Evolutionary conservation across 352 stramenopile genomes (phyloP), one percentile per base, ranked within the genome.

Genomic region (Hyaloperonospora brassicae): DNA sequence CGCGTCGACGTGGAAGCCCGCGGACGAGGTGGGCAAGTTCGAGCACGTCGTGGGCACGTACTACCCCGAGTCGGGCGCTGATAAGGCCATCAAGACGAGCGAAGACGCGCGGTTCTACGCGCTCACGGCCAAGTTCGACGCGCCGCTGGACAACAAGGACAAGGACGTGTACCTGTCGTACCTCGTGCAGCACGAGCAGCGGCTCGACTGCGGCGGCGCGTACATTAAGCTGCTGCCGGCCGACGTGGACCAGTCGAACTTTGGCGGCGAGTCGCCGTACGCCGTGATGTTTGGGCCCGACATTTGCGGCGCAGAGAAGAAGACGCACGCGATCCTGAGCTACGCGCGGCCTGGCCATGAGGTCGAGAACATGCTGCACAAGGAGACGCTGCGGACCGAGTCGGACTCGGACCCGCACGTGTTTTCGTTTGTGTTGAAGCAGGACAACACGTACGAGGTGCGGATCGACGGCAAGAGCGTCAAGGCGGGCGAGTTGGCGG

Each of bases 201-300:
- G 97, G 55, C 77, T 98, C 39, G 96, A 99, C 70, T 99, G 97
- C 76, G 97, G 97, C 54, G 97, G 97, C 55, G 96, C 95, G 10
- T 99, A 99, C 89, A 98, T 99, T 69, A 99, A 99, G 77, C 85
- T 99, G 45, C 70, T 98, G 39, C 84, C 92, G 22, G 79, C 72
- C n/a, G 79, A 86, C 25, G 86, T 98, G 56, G 91, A 98, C 66
- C 68, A 95, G 59, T 76, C 58, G 24, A 95, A 80, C 38, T 98
- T 99, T 72, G 93, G 90, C 51, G 95, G 95, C 34, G 95, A 98
- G 51, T 95, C 93, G 34, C 76, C 85, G 7, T 99, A 98, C 70
- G 63, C 70, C 40, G 83, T 99, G 67, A 99, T 99, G 97, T 99
- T 99, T 73, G 97, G 97, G 55, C 97, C 97, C 2, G 97, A 99